Evolutionary conservation across 768 basidiomycete genomes (phyloP).

Genomic region (Auricularia cornea): DNA sequence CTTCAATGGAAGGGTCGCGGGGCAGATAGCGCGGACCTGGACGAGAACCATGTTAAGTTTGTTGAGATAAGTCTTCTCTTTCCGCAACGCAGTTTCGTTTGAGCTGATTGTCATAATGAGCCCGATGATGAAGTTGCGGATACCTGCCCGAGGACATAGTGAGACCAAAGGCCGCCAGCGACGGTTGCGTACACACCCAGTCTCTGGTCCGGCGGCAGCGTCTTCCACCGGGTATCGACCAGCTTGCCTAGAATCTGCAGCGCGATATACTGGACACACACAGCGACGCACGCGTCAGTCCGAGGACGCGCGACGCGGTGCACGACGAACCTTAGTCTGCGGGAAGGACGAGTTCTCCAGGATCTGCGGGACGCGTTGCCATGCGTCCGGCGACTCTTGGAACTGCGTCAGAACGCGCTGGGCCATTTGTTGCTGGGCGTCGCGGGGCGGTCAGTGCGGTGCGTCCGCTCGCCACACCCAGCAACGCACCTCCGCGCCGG

Average conservation of each 20-base stretch:
- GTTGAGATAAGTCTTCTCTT: constrained; percentile 36
- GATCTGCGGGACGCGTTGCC: constrained; percentile 40
- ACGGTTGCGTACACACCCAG: constrained; percentile 18
- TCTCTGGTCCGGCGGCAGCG: constrained; percentile 37
- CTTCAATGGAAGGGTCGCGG: neutral
- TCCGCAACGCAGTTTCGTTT: constrained; percentile 32
- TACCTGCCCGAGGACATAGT: constrained; percentile 20
- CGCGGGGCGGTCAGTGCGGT: neutral
- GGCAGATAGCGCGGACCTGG: constrained; percentile 23
- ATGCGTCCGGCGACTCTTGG: constrained; percentile 41
- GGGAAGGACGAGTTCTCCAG: constrained; percentile 30
- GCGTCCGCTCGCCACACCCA: neutral
- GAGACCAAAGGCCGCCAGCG: neutral
- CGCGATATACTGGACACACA: constrained; percentile 32
- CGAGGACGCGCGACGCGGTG: neutral
- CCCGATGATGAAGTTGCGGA: constrained; percentile 41
- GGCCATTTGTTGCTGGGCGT: constrained; percentile 34
- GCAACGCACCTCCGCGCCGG: constrained; percentile 30
- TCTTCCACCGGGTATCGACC: constrained; percentile 39
- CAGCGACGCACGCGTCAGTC: neutral
- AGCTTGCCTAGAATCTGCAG: constrained; percentile 42
- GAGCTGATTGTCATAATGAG: constrained; percentile 35
- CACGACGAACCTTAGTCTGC: constrained; percentile 31
- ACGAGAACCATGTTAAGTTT: constrained; percentile 43
- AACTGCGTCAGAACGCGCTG: constrained; percentile 40